phyloP scores from a whole-genome alignment of 179 eudicot species.

The Heliamphora pulchella region DNA sequence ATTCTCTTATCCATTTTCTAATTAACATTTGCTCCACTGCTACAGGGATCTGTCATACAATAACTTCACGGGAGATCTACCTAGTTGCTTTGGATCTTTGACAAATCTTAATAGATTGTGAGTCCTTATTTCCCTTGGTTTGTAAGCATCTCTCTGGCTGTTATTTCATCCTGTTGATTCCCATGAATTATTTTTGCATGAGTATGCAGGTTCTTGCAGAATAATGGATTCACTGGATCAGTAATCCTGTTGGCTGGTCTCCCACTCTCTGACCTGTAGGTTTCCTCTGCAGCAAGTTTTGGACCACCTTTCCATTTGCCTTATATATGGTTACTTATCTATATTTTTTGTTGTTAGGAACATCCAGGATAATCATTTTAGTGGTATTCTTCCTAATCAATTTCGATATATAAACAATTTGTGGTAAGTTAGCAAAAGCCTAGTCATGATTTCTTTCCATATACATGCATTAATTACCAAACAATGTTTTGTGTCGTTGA shows the following conservation, averaged over 20 bases:
- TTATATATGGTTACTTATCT: not conserved
- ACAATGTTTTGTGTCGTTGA: not conserved
- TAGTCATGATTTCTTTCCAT: not conserved
- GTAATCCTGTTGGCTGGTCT: constrained; percentile 68
- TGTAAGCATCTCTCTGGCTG: not conserved
- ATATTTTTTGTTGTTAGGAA: constrained; percentile 42
- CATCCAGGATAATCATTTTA: constrained; percentile 81
- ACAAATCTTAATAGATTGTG: constrained; percentile 60
- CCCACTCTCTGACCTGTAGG: constrained; percentile 66
- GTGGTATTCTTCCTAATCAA: constrained; percentile 79
- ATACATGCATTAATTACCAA: constrained; percentile 6
- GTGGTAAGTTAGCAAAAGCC: constrained; percentile 42
- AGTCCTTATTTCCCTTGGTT: constrained; percentile 26
- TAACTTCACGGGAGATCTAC: constrained; percentile 77
- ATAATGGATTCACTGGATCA: constrained; percentile 75
- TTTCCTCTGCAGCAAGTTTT: constrained; percentile 16
- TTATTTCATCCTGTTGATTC: not conserved
- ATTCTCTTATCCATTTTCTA: not conserved
- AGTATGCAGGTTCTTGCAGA: constrained; percentile 65
- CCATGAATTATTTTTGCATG: not conserved
- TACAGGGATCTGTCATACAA: constrained; percentile 89
- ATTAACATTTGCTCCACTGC: constrained; percentile 12
- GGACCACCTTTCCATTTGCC: constrained; percentile 14
- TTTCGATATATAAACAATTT: constrained; percentile 60
- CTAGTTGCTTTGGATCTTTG: constrained; percentile 58